These are phyloP conservation scores for Cytospora mali DNA, from an alignment of 2,329 filamentous ascomycete species.

Conservation along the genomic window DNA sequence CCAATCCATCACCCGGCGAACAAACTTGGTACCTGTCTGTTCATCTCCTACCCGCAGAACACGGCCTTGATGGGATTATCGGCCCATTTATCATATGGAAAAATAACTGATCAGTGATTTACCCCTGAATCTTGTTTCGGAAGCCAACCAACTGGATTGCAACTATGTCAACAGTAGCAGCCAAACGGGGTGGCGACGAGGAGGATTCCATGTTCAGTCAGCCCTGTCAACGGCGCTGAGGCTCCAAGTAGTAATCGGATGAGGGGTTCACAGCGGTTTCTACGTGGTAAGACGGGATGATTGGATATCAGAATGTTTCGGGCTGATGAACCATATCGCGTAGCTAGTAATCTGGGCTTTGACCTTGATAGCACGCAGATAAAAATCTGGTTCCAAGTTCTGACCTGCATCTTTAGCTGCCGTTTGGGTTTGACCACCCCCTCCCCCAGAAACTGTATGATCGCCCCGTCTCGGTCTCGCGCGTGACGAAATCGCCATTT, in stretches of 20 bases:
- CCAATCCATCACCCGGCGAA: slow-evolving; percentile 15
- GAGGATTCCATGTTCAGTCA: not conserved
- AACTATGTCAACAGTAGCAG: slow-evolving; percentile 14
- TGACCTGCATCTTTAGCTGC: slow-evolving; percentile 16
- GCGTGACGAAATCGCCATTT: slow-evolving; percentile 2
- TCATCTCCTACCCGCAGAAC: not conserved
- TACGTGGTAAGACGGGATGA: slow-evolving; percentile 4
- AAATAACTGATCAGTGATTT: not conserved
- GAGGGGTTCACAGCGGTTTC: slow-evolving; percentile 5
- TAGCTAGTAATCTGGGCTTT: slow-evolving; percentile 11
- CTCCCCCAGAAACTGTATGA: slow-evolving; percentile 6
- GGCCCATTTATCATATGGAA: not conserved
- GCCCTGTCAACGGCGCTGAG: slow-evolving; percentile 4
- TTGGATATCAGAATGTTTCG: slow-evolving; percentile 13
- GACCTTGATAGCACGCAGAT: slow-evolving; percentile 3
- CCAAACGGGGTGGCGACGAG: not conserved
- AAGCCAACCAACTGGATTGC: slow-evolving; percentile 17
- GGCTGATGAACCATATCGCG: slow-evolving; percentile 5
- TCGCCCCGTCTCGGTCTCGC: not conserved
- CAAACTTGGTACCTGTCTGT: not conserved
- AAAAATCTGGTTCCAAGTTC: slow-evolving; percentile 17
- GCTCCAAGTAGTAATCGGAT: slow-evolving; percentile 7
- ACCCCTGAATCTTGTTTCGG: slow-evolving; percentile 12
- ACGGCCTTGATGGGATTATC: slow-evolving; percentile 12
- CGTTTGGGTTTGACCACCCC: slow-evolving; percentile 1